Base-by-base conservation (phyloP, 1,284 basidiomycete species). In the Macrocystidia cucumis region DNA sequence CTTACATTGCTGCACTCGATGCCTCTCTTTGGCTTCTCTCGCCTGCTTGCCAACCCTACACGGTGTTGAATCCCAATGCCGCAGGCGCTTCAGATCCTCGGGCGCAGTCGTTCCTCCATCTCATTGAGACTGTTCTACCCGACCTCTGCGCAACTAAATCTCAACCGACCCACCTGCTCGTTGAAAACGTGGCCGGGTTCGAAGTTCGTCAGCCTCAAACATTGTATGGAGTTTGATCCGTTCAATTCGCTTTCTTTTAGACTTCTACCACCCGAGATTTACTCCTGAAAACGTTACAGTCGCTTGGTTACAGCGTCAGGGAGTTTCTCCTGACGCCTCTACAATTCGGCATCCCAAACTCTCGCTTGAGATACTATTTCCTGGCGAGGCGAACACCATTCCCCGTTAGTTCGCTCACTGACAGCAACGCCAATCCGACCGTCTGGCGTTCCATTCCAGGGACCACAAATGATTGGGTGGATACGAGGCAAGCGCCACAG, bases 161-260 rank as follows among this genome's bases (percentile, higher is more conserved):
- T 3, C 69, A 75, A 34, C 83, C 84, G 3, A 59, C 52, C 4
- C 68, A 67, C 43, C 50, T 88, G 14, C 62, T 88, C 6, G 61
- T 88, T 5, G 84, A 88, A 50, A 88, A 88, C 46, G 84, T 88
- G 4, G 80, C 76, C 9, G 83, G 83, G 9, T 88, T 88, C 44
- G 80, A 85, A 74, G 84, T 83, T 58, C 57, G 17, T 35, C 12
- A n/a, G 25, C 6, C 14, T 25, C 13, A 12, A 9, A 9, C 1
- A 9, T 16, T 13, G 24, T 36, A 40, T 39, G 29, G 31, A 35
- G 18, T 9, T 25, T 20, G 24, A 17, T 24, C 12, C 34, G 11
- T 38, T 34, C 32, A 41, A 20, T 47, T 37, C 37, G 11, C 19
- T 35, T 32, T 11, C 5, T 33, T 28, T 16, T 21, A 87, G 84